Conservation (phyloP, 768 basidiomycete species). For the Lentinus tigrinus region DNA sequence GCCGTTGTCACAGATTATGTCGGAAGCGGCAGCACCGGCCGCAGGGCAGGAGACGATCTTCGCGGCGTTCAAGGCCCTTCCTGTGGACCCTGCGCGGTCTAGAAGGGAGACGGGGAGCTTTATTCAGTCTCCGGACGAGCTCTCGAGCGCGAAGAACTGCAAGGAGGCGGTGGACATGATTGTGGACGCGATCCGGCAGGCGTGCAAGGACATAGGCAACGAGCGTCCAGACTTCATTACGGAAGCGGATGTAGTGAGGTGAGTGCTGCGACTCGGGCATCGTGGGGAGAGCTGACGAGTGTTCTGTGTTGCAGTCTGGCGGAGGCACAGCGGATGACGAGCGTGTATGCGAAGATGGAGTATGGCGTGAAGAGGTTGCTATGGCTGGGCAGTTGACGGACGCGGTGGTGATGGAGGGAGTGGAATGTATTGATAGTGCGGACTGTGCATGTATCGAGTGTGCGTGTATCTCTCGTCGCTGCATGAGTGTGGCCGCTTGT, state of each 20-base stretch:
- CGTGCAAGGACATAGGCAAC: slow-evolving; percentile 63
- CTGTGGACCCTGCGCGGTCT: slow-evolving; percentile 58
- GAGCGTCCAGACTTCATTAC: slow-evolving; percentile 49
- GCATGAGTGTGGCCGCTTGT: neutral
- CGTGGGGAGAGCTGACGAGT: slow-evolving; percentile 9
- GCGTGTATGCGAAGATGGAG: slow-evolving; percentile 88
- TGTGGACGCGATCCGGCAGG: slow-evolving; percentile 65
- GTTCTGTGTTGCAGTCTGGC: slow-evolving; percentile 49
- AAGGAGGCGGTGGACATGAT: slow-evolving; percentile 75
- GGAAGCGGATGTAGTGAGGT: slow-evolving; percentile 82
- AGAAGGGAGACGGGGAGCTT: slow-evolving; percentile 51
- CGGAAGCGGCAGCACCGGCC: slow-evolving; percentile 34
- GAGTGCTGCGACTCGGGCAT: slow-evolving; percentile 25
- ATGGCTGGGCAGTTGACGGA: slow-evolving; percentile 72
- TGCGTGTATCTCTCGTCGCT: neutral
- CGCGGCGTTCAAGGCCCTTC: slow-evolving; percentile 79
- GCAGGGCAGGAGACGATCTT: slow-evolving; percentile 44
- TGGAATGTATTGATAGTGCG: neutral
- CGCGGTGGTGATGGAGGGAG: slow-evolving; percentile 1
- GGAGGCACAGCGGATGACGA: slow-evolving; percentile 84
- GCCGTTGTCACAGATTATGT: slow-evolving; percentile 34
- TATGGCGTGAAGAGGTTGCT: slow-evolving; percentile 88
- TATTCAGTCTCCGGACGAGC: slow-evolving; percentile 60
- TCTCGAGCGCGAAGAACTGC: slow-evolving; percentile 64
- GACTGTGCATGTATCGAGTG: neutral